These are phyloP conservation scores for Dothidotthia symphoricarpi DNA, from an alignment of 2,329 filamentous ascomycete species.

Conservation along the genomic window DNA sequence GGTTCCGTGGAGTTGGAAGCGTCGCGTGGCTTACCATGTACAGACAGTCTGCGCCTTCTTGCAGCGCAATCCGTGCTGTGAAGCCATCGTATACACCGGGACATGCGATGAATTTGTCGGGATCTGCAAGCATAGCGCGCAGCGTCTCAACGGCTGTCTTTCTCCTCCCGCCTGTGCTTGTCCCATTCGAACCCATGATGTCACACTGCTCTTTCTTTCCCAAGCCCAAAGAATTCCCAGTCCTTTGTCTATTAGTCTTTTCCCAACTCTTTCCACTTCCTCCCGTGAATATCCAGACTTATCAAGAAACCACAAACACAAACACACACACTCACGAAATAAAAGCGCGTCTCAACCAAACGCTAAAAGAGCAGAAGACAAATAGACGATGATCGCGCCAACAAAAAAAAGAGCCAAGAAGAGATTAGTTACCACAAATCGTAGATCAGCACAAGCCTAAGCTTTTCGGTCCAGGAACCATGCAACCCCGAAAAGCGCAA, in stretches of 20 bases:
- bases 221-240: background rate
- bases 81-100: conserved; percentile 70
- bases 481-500: no score
- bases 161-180: conserved; percentile 8
- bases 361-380: no score
- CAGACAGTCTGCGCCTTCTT: conserved; percentile 61
- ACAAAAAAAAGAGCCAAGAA: no score
- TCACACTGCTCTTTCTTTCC: background rate
- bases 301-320: conserved; percentile 3
- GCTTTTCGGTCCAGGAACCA: no score
- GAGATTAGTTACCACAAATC: no score
- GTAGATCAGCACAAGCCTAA: no score
- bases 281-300: conserved; percentile 1
- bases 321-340: background rate
- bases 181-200: conserved; percentile 9
- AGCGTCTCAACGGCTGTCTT: conserved; percentile 33
- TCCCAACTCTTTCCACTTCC: background rate
- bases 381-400: no score
- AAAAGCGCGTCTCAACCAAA: no score
- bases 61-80: conserved; percentile 61
- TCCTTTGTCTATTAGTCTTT: background rate
- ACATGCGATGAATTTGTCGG: conserved; percentile 51
- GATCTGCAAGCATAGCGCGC: conserved; percentile 32
- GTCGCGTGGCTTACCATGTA: conserved; percentile 59
- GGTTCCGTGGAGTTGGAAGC: background rate